Base-by-base conservation (phyloP, 805 yeast genomes). In the Cyberlindnera mycetangii region DNA sequence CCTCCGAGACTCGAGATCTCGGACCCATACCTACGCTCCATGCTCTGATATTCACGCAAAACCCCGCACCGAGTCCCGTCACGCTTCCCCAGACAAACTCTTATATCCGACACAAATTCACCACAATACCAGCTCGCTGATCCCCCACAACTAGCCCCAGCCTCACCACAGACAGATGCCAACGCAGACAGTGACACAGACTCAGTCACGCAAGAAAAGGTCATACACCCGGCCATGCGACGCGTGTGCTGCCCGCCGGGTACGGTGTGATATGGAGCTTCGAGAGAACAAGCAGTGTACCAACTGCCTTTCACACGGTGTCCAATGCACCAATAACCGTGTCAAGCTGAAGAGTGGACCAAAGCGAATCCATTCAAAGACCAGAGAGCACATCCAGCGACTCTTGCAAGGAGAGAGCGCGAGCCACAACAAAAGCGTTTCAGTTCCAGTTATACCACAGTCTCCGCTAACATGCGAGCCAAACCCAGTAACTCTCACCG, bases 301-400 rank as follows among this genome's bases (percentile, higher is more conserved):
- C 7, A 51, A 47, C 38, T 56, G 60, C 32, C 12, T 24, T 1
- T 37, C 41, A 15, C 58, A 50, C 24, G 44, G 49, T 2, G 37
- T 50, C 21, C 35, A 42, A 19, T 56, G 60, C 37, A 56, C 58
- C 3, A 53, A 53, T 33, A 16, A 45, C 8, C 45, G 60, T 33
- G 42, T 53, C 14, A 42, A 51, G 11, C 51, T 52, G 22, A 56
- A 53, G 39, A 50, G 55, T 3, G 60, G 59, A 3, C 59, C 60
- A 4, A 56, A 54, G 48, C 51, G 37, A 37, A 48, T 56, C 38
- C 52, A 53, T 22, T 42, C 44, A 11, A 56, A 54, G 48, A 56
- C 60, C 11, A 45, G 51, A 17, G 51, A 56, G 18, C 37, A 45
- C 21, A 56, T 56, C n/a, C 20, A 34, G 20, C 38, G 27, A 1